Evolutionary conservation across 352 stramenopile species (phyloP), one percentile per base, ranked within the genome.

Genomic region (Globisporangium paroecandrum): DNA sequence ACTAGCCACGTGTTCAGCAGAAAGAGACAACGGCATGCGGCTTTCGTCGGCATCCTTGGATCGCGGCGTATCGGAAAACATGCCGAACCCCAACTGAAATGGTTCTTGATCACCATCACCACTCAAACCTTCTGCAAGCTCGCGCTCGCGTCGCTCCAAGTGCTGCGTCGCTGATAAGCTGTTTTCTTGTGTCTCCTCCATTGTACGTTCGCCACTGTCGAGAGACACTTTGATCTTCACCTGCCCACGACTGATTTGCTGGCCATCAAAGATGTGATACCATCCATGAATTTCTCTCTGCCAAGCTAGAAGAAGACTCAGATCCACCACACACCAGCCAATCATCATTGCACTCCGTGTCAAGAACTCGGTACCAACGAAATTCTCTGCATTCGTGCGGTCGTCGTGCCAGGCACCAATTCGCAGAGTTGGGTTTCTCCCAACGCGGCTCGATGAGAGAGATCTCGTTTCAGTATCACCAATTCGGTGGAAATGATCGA

Each of bases 181-280:
- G 24, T 10, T 20, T 18, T 46, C 25, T 41, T 34, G 25, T 29
- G 38, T 34, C 10, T 60, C 22, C 15, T 55, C 38, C 3, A 12
- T 51, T 24, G 18, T 51, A 20, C 18, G 7, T 51, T 12, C 43
- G 18, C 27, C 53, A 18, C n/a, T 55, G 2, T 64, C 15, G 29
- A 75, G 66, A 24, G 25, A 43, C 34, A 71, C 68, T 20, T 57
- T 65, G 12, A 79, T 57, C 49, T 79, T 77, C 36, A 77, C 60
- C 55, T 79, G 73, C 2, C 68, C 73, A 27, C 61, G 61, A 61
- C 53, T 75, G 53, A 73, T 55, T 27, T 71, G 59, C 15, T 70
- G 56, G 12, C 41, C 41, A 54, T 79, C 65, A 4, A 75, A 58
- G 18, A 79, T 24, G 47, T 79, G 73, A 59, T 79, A 79, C 73